These are phyloP conservation scores for Fusarium oxysporum DNA, from an alignment of 2,329 filamentous ascomycete species.

Conservation along the genomic window DNA sequence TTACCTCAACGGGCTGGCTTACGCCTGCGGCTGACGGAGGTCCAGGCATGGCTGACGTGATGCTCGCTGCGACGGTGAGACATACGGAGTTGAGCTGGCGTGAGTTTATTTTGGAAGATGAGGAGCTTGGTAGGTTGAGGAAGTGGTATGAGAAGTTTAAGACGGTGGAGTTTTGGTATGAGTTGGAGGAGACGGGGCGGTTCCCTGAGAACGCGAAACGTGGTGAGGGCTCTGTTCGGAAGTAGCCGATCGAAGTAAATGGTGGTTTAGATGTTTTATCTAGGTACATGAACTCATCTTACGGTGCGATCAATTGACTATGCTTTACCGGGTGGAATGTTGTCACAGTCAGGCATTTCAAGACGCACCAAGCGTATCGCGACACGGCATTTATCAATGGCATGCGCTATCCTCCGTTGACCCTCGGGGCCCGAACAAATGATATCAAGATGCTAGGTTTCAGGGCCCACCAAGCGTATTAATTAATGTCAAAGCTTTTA, in stretches of 20 bases:
- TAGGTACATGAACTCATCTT: too few relatives aligned
- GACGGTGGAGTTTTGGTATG: not conserved
- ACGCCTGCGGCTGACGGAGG: not conserved
- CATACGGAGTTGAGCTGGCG: not conserved
- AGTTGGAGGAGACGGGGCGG: not conserved
- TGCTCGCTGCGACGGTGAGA: not conserved
- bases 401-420: not conserved
- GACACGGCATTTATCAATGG: not conserved
- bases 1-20: not conserved
- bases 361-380: too few relatives aligned
- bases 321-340: not conserved
- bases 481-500: not conserved
- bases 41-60: not conserved
- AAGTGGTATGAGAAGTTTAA: conserved; percentile 1
- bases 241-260: not conserved
- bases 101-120: not conserved
- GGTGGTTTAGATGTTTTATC: fast-evolving
- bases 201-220: not conserved
- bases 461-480: not conserved
- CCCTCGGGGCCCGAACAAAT: too few relatives aligned
- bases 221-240: not conserved
- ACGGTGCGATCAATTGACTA: too few relatives aligned
- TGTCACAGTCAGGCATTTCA: not conserved
- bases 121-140: not conserved
- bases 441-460: not conserved